Conservation (phyloP, 1,139 yeast species). For the Saccharomyces hybrid region DNA sequence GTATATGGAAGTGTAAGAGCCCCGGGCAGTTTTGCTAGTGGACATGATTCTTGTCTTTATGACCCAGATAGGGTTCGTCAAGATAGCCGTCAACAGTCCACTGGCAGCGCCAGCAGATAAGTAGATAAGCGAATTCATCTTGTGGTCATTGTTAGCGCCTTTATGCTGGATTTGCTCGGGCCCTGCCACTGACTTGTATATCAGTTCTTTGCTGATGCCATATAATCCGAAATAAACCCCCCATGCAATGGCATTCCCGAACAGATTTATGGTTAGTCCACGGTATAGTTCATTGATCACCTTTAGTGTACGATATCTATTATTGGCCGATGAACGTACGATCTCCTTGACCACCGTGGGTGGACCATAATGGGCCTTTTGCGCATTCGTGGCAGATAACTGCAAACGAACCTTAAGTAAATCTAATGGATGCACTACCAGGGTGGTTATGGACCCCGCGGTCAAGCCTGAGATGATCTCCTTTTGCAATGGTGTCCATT, state of each 20-base stretch:
- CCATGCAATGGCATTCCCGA: constrained; percentile 88
- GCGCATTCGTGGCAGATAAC: constrained; percentile 23
- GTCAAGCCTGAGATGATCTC: constrained; percentile 70
- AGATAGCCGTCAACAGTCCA: constrained; percentile 63
- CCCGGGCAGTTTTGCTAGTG: constrained; percentile 39
- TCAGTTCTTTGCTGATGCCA: constrained; percentile 44
- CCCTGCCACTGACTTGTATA: constrained; percentile 14
- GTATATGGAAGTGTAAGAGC: constrained; percentile 52
- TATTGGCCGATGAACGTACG: constrained; percentile 21
- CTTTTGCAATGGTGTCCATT: constrained; percentile 30
- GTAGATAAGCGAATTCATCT: constrained; percentile 32
- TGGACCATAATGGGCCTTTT: background rate
- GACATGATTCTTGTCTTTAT: constrained; percentile 84
- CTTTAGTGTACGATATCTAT: constrained; percentile 2
- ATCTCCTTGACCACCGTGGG: constrained; percentile 11
- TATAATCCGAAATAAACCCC: constrained; percentile 74
- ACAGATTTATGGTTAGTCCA: constrained; percentile 70
- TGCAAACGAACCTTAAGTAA: constrained; percentile 77
- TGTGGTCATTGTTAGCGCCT: constrained; percentile 18
- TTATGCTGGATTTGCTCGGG: background rate
- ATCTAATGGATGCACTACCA: constrained; percentile 83
- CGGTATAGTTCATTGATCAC: constrained; percentile 46
- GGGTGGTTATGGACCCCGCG: constrained; percentile 78
- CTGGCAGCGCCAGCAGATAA: constrained; percentile 53
- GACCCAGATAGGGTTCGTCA: constrained; percentile 95